Base-by-base conservation (phyloP, 2,329 filamentous ascomycete genomes). In the Teratosphaeria epicoccoides region DNA sequence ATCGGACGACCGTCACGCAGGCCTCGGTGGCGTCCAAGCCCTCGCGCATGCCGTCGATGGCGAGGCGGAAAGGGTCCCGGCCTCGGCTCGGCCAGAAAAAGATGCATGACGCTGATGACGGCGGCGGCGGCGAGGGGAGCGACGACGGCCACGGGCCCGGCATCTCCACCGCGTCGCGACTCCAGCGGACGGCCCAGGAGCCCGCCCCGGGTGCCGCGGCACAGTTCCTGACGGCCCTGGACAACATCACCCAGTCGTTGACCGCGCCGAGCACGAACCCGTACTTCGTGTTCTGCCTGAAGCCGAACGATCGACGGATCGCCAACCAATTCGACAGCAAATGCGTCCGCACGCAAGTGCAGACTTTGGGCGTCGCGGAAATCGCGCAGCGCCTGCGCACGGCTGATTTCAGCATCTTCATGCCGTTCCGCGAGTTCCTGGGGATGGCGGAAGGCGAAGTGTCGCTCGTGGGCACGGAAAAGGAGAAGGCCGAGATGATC, bases 281-380 rank as follows among this genome's bases (percentile, higher is more conserved):
- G 0, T 98, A 98, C 70, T 97, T 96, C 61, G 81, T 98, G 44
- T 96, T 98, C 70, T 98, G 93, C 64, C 72, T 98, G 57, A 98
- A 98, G 71, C 91, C 93, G 22, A 98, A 98, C 61, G 93, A 98
- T 67, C 81, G 93, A 49, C 83, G 93, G 47, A 98, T 98, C 59
- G 91, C 93, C 55, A 98, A 98, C 61, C 93, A 98, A 65, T 98
- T 97, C 62, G 93, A 98, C 69, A 96, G 89, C 78, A 97, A 97
- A 70, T 98, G 93, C 66, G 93, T 98, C 22, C 84, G 93, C 3
- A 87, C 87, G 10, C 93, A 98, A 66, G 80, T 98, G 1, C 91
- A 97, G 66, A 95, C 89, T 0, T 88, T 97, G 60, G 93, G 93
- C 26, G 95, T 98, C 63, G 90, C 90, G 1, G 93, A 98, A 66